Conservation (phyloP, 768 basidiomycete species). For the Phlegmacium glaucopus region DNA sequence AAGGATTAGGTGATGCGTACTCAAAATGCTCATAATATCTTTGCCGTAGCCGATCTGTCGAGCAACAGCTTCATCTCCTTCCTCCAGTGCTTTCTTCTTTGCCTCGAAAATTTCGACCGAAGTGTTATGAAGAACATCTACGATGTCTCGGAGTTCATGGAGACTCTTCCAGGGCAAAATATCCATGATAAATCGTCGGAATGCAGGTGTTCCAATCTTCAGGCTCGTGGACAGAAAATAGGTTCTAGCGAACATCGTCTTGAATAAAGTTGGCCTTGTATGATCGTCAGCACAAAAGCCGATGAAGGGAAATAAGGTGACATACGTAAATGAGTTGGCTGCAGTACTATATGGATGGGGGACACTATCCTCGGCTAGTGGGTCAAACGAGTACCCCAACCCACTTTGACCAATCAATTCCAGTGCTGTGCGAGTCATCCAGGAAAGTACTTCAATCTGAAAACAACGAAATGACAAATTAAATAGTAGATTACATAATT, state of each 20-base stretch:
- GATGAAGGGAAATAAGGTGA: background rate
- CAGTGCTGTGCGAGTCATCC: constrained; percentile 41
- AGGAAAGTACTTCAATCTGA: constrained; percentile 30
- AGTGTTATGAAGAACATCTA: constrained; percentile 32
- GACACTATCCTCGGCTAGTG: constrained; percentile 26
- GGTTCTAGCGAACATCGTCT: constrained; percentile 13
- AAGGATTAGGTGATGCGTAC: constrained; percentile 24
- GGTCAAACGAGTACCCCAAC: constrained; percentile 38
- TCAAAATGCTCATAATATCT: constrained; percentile 44
- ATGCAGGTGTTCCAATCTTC: constrained; percentile 24
- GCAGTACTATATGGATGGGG: constrained; percentile 28
- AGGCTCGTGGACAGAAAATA: constrained; percentile 19
- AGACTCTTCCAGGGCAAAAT: constrained; percentile 28
- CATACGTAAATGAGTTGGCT: constrained; percentile 28
- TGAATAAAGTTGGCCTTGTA: constrained; percentile 15
- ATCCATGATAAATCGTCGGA: constrained; percentile 31
- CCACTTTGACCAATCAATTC: constrained; percentile 48
- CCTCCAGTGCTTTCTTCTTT: constrained; percentile 33
- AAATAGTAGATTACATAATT: background rate
- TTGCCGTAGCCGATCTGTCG: constrained; percentile 36
- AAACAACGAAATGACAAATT: background rate
- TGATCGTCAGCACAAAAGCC: background rate
- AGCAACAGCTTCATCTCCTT: constrained; percentile 32
- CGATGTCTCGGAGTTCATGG: constrained; percentile 26
- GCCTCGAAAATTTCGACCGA: constrained; percentile 31